phyloP scores from a whole-genome alignment of 768 basidiomycete genomes.

The Hygrophorus russula region DNA sequence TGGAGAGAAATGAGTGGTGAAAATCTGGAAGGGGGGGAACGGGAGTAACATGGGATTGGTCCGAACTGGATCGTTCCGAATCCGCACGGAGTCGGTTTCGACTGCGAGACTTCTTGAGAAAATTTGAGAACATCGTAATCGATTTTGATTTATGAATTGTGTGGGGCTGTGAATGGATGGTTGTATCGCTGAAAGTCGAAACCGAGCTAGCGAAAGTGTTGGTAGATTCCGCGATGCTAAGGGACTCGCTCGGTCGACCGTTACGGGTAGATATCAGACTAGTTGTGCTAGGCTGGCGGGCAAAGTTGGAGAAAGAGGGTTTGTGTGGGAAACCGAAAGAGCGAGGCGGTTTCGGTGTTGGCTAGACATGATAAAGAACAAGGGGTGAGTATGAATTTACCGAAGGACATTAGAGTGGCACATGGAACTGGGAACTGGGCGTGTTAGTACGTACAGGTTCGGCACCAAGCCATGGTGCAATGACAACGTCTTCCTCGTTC shows the following conservation, averaged over 20 bases:
- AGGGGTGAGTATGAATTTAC: not conserved
- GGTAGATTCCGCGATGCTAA: slow-evolving; percentile 20
- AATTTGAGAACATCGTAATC: slow-evolving; percentile 28
- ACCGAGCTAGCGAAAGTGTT: slow-evolving; percentile 21
- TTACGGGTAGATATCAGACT: slow-evolving; percentile 16
- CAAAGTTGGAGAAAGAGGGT: slow-evolving; percentile 30
- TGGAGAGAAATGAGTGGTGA: slow-evolving; percentile 13
- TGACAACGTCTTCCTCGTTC: slow-evolving; percentile 10
- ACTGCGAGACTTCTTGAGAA: slow-evolving; percentile 30
- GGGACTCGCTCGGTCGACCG: slow-evolving; percentile 25
- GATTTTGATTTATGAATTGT: slow-evolving; percentile 36
- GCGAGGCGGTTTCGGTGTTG: slow-evolving; percentile 19
- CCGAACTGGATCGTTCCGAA: slow-evolving; percentile 15
- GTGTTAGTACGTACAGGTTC: slow-evolving; percentile 6
- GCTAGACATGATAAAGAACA: slow-evolving; percentile 29
- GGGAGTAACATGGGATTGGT: slow-evolving; percentile 9
- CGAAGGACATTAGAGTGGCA: too few relatives aligned
- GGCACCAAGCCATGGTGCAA: slow-evolving; percentile 8
- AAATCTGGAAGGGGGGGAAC: slow-evolving; percentile 21
- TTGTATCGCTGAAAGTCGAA: slow-evolving; percentile 15
- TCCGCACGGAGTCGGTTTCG: slow-evolving; percentile 25
- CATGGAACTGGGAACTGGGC: not conserved
- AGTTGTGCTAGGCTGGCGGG: slow-evolving; percentile 20
- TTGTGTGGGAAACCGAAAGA: slow-evolving; percentile 29
- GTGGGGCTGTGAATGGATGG: slow-evolving; percentile 18